A percentile compares a stretch with the other conserved stretches of the same genome.
phyloP scores from a whole-genome alignment of 1,139 yeast genomes.

The Pichiaceae sp. region DNA sequence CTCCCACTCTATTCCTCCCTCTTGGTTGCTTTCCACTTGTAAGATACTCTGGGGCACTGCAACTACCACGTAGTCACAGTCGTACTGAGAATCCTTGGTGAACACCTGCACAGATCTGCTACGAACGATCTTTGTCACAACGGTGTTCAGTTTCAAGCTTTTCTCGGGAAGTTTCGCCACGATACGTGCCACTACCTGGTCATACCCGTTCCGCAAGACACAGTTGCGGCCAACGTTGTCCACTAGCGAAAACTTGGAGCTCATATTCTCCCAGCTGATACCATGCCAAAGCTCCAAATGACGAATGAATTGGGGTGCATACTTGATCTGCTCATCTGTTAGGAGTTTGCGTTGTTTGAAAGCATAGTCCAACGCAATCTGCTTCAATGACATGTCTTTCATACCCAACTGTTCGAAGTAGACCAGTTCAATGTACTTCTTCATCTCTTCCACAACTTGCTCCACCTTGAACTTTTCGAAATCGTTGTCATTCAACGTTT shows the following conservation, averaged over 20 bases:
- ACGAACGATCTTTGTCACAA: constrained; percentile 36
- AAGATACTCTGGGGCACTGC: constrained; percentile 73
- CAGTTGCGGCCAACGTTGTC: constrained; percentile 74
- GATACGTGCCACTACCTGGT: constrained; percentile 39
- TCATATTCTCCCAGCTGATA: constrained; percentile 51
- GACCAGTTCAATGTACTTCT: constrained; percentile 48
- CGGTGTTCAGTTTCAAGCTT: constrained; percentile 33
- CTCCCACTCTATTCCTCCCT: constrained; percentile 45
- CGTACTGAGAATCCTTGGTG: constrained; percentile 24
- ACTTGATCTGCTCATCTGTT: constrained; percentile 40
- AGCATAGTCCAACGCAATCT: constrained; percentile 37
- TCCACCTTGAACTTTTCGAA: constrained; percentile 26
- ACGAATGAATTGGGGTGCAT: constrained; percentile 44
- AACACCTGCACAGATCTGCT: constrained; percentile 13
- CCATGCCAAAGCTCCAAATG: constrained; percentile 76
- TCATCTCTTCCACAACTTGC: constrained; percentile 49
- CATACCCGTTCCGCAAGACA: constrained; percentile 53
- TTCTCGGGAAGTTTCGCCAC: constrained; percentile 30
- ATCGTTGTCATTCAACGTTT: constrained; percentile 20
- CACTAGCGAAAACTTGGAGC: constrained; percentile 58
- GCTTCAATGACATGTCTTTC: constrained; percentile 43
- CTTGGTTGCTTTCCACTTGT: constrained; percentile 25
- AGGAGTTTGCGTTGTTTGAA: constrained; percentile 36
- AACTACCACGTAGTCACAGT: constrained; percentile 50
- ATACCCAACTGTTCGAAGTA: constrained; percentile 40